A percentile compares a stretch with the other conserved stretches of the same genome.
These are phyloP conservation scores for Phoma sp. DNA, from an alignment of 2,329 filamentous ascomycete species.

Conservation along the genomic window DNA sequence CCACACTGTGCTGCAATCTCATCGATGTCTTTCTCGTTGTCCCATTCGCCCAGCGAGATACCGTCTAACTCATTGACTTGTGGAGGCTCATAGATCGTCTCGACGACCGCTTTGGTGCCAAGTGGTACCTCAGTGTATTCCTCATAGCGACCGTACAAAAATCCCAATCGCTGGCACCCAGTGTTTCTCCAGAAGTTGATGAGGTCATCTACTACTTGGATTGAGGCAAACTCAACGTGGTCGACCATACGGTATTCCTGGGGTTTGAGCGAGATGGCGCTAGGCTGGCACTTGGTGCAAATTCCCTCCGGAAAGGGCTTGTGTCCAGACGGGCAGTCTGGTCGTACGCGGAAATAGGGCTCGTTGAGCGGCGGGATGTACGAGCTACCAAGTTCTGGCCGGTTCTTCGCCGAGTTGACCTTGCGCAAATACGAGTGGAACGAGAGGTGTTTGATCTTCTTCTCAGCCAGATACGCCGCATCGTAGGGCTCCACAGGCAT, in stretches of 20 bases:
- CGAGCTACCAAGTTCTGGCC: conserved; percentile 88
- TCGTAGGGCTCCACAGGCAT: conserved; percentile 96
- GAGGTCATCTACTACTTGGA: conserved; percentile 83
- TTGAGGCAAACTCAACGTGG: conserved; percentile 92
- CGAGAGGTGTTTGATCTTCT: conserved; percentile 98
- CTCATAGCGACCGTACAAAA: conserved; percentile 87
- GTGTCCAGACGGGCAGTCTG: conserved; percentile 90
- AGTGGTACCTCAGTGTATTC: conserved; percentile 93
- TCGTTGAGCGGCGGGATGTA: conserved; percentile 96
- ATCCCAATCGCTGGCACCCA: conserved; percentile 83
- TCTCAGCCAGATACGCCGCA: conserved; percentile 84
- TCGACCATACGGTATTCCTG: conserved; percentile 97
- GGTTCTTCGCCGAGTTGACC: conserved; percentile 95
- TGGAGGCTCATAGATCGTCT: conserved; percentile 96
- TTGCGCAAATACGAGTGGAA: conserved; percentile 95
- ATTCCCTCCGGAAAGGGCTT: conserved; percentile 94
- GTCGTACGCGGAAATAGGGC: conserved; percentile 87
- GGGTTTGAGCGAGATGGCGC: conserved; percentile 91
- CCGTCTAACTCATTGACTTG: conserved; percentile 90
- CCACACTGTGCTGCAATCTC: conserved; percentile 82
- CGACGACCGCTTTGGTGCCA: conserved; percentile 92
- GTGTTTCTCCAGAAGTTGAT: conserved; percentile 91
- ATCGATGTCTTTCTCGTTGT: conserved; percentile 81
- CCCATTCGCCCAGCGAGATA: conserved; percentile 82
- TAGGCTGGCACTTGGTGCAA: conserved; percentile 97